A percentile compares a stretch with the other conserved stretches of the same genome.
phyloP scores from a whole-genome alignment of 2,329 filamentous ascomycete species.

The Calonectria montana region DNA sequence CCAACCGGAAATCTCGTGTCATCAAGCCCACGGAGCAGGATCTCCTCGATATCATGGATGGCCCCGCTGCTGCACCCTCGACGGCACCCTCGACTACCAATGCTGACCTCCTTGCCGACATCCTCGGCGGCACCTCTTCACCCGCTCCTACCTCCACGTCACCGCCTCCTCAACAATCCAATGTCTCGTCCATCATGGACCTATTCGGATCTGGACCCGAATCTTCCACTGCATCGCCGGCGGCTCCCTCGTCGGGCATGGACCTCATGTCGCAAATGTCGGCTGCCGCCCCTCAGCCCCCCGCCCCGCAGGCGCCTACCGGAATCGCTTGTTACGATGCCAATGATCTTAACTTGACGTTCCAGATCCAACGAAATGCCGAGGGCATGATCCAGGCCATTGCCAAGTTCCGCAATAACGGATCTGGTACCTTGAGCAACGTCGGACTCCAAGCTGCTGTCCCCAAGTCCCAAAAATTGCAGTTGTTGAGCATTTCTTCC shows the following conservation, averaged over 20 bases:
- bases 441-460: slow-evolving; percentile 95
- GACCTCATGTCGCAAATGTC: slow-evolving; percentile 62
- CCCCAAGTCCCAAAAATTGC: slow-evolving; percentile 94
- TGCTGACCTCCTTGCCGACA: slow-evolving; percentile 90
- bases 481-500: slow-evolving; percentile 89
- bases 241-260: slow-evolving; percentile 55
- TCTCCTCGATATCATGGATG: slow-evolving; percentile 90
- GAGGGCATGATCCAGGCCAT: slow-evolving; percentile 84
- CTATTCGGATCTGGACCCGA: slow-evolving; percentile 72
- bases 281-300: slow-evolving; percentile 57
- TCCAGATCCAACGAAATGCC: slow-evolving; percentile 86
- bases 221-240: slow-evolving; percentile 46
- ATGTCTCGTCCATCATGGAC: slow-evolving; percentile 86
- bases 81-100: slow-evolving; percentile 73
- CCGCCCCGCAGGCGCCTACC: slow-evolving; percentile 55
- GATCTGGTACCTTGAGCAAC: slow-evolving; percentile 72
- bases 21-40: slow-evolving; percentile 91
- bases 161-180: slow-evolving; percentile 66
- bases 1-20: slow-evolving; percentile 80
- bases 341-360: slow-evolving; percentile 83
- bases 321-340: slow-evolving; percentile 84
- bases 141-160: slow-evolving; percentile 50
- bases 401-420: slow-evolving; percentile 84
- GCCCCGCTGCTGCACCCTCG: slow-evolving; percentile 65
- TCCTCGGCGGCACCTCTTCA: slow-evolving; percentile 79